Base-by-base conservation (phyloP, 768 basidiomycete species). In the Russula griseocarnosa region DNA sequence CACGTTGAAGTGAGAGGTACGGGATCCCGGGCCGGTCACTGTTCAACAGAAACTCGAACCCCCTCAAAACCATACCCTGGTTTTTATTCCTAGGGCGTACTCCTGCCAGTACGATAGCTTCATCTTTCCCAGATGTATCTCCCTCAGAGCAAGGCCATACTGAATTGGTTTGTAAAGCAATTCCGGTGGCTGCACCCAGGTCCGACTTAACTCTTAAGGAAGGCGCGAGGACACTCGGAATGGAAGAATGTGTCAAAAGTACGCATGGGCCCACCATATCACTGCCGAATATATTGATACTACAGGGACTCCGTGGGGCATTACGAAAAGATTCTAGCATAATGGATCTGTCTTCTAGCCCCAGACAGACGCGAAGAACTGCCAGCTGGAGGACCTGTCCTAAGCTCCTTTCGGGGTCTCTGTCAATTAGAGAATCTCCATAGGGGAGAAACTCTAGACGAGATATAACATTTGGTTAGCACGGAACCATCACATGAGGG, bases 241-340 rank as follows among this genome's bases (percentile, higher is more conserved):
- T 55, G 61, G 63, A 60, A 60, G 63, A 60, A 60, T 28, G 3
- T 55, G 63, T 50, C 63, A 55, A 36, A 38, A n/a, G 58, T 54
- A 49, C 53, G 44, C 28, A 49, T 13, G 46, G 47, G 28, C 38
- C 26, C 34, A 47, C 28, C 14, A 53, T 32, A 53, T 44, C 55
- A 24, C 1, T 26, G 28, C 40, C 10, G 5, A 34, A 54, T 52
- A 11, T 44, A 49, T 49, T 55, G 46, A 59, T 47, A 13, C 26
- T 28, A 59, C n/a, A n/a, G 38, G 10, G 28, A n/a, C 4, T n/a
- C 50, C 14, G 50, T 20, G 52, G 14, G 50, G 20, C 26, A 6
- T 26, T 3, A 7, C 18, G 28, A 52, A 51, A 40, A n/a, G 40
- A 32, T 58, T 13, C 46, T 32, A 46, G 9, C n/a, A 36, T 46